Evolutionary conservation across 2,329 filamentous ascomycete genomes (phyloP).

Genomic region (Mycogone perniciosa): DNA sequence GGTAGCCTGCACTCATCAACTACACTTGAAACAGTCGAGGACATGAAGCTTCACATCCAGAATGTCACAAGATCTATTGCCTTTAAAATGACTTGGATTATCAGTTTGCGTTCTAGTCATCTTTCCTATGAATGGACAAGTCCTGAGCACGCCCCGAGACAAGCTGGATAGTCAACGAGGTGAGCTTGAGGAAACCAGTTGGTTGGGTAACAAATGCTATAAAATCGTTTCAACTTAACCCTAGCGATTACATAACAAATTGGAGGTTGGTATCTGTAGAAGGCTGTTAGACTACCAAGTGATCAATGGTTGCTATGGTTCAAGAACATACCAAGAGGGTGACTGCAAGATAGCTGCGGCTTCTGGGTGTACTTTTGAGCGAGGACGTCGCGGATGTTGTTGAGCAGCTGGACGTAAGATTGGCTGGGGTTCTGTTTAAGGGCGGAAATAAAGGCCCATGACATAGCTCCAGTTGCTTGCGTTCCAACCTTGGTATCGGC

Average conservation of each 20-base stretch:
- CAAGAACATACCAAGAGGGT: conserved; percentile 73
- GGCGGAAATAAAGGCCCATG: conserved; percentile 88
- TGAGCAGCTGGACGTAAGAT: conserved; percentile 91
- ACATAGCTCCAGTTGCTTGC: conserved; percentile 95
- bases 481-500: conserved; percentile 84
- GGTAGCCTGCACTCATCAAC: no score
- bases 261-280: conserved; percentile 55
- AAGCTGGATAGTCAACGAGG: no score
- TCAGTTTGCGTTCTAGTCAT: no score
- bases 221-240: neutral
- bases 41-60: no score
- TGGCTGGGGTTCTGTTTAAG: conserved; percentile 91
- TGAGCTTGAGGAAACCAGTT: no score
- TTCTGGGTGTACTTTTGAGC: conserved; percentile 85
- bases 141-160: no score
- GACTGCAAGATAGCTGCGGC: conserved; percentile 91
- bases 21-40: no score
- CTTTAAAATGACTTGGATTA: no score
- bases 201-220: neutral
- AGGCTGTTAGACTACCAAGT: conserved; percentile 13
- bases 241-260: conserved; percentile 55
- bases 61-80: no score
- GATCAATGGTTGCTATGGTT: neutral
- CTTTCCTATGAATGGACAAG: no score
- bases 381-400: conserved; percentile 88